phyloP scores from a whole-genome alignment of 176 grass and related monocot genomes.

The Otatea glauca region DNA sequence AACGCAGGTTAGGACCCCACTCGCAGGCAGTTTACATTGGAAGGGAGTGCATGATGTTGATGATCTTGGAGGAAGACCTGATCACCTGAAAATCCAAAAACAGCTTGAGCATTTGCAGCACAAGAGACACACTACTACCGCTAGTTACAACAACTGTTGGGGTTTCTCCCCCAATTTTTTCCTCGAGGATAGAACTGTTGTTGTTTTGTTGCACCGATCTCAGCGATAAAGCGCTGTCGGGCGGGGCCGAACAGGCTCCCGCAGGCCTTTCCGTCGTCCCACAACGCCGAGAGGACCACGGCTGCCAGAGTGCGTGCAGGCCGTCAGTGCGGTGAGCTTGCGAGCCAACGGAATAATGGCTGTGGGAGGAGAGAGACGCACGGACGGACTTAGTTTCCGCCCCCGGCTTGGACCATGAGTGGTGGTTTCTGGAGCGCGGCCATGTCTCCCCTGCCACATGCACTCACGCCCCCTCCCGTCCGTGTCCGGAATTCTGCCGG shows the following conservation, averaged over 20 bases:
- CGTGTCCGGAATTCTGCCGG: background rate
- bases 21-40: background rate
- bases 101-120: background rate
- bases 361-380: background rate
- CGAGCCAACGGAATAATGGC: background rate
- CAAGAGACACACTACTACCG: background rate
- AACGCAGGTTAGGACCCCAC: too few species aligned
- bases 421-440: conserved; percentile 23
- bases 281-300: conserved; percentile 28
- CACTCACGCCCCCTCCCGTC: background rate
- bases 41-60: background rate
- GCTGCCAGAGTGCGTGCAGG: background rate
- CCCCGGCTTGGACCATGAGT: conserved; percentile 27
- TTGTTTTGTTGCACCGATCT: background rate
- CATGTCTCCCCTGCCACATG: conserved; percentile 50
- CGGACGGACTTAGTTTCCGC: background rate
- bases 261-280: background rate
- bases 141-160: background rate
- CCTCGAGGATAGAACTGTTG: background rate
- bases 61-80: background rate
- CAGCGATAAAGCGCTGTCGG: background rate
- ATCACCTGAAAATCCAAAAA: background rate
- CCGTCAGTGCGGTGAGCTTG: background rate
- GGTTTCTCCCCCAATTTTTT: background rate
- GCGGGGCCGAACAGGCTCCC: background rate